phyloP scores from a whole-genome alignment of 371 early-diverging fungal genomes.

The Rhizomucor pusillus region DNA sequence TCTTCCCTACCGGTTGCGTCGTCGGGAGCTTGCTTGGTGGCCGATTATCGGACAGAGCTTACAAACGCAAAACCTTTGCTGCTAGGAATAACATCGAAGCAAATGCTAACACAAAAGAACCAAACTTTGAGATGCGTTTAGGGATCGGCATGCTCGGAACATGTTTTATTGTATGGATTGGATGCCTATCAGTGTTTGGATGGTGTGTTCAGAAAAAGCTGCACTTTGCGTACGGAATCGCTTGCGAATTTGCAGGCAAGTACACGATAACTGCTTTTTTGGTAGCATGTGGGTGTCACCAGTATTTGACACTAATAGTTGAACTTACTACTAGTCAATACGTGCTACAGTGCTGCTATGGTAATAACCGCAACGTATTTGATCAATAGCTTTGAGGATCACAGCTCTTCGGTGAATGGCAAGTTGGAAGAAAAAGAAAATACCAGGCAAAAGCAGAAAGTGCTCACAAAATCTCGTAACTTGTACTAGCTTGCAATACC shows the following conservation, averaged over 20 bases:
- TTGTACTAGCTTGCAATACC: too few relatives aligned
- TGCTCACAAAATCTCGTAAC: too few relatives aligned
- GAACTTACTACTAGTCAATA: too few relatives aligned
- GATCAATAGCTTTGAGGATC: neutral
- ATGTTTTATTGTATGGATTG: constrained; percentile 13
- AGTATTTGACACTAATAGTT: too few relatives aligned
- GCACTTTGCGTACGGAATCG: constrained; percentile 36
- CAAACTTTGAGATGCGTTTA: constrained; percentile 35
- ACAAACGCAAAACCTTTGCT: too few relatives aligned
- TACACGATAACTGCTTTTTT: too few relatives aligned
- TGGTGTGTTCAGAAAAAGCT: constrained; percentile 38
- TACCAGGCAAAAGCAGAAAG: too few relatives aligned
- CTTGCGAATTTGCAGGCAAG: constrained; percentile 3
- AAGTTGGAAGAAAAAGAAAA: too few relatives aligned
- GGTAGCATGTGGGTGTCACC: too few relatives aligned
- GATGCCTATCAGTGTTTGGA: constrained; percentile 28
- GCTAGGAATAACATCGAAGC: constrained; percentile 14
- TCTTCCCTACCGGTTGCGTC: too few relatives aligned
- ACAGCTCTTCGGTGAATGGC: neutral
- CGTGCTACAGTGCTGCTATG: constrained; percentile 9
- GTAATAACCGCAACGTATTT: constrained; percentile 14
- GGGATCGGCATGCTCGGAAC: constrained; percentile 17
- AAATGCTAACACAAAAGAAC: constrained; percentile 1
- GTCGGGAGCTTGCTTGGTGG: too few relatives aligned
- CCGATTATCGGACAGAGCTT: too few relatives aligned